phyloP scores from a whole-genome alignment of 192 early-diverging fungal genomes.

The Backusella circina region DNA sequence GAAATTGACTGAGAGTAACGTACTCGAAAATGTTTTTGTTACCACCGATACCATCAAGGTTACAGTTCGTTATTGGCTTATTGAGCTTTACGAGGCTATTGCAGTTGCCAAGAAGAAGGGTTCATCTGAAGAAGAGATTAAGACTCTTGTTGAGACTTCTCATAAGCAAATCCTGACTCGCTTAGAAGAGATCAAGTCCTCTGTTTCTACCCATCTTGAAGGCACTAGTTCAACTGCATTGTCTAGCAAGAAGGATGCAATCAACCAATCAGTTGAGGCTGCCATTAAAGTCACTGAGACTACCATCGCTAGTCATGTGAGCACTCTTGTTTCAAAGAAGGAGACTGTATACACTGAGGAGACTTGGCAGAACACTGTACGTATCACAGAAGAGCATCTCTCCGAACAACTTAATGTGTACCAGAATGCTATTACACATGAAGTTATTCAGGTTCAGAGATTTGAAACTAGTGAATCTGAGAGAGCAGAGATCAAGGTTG shows the following conservation, averaged over 20 bases:
- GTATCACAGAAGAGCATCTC: not conserved
- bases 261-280: slow-evolving; percentile 8
- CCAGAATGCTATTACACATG: slow-evolving; percentile 11
- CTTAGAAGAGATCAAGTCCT: not conserved
- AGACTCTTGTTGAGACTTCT: not conserved
- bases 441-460: slow-evolving; percentile 8
- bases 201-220: slow-evolving; percentile 14
- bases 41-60: slow-evolving; percentile 21
- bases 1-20: not conserved
- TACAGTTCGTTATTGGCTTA: slow-evolving; percentile 23
- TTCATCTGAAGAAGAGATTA: slow-evolving; percentile 18
- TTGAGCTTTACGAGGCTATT: slow-evolving; percentile 1
- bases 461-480: not conserved
- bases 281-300: slow-evolving; percentile 9
- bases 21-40: slow-evolving; percentile 10
- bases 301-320: not conserved
- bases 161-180: not conserved
- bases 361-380: not conserved
- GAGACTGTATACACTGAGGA: not conserved
- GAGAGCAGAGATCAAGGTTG: not conserved
- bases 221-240: not conserved
- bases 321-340: slow-evolving; percentile 1
- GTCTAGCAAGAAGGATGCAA: not conserved
- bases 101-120: slow-evolving; percentile 10
- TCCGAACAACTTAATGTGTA: not conserved